Evolutionary conservation across 352 stramenopile genomes (phyloP), one percentile per base, ranked within the genome.

Genomic region (Elongisporangium undulatum): DNA sequence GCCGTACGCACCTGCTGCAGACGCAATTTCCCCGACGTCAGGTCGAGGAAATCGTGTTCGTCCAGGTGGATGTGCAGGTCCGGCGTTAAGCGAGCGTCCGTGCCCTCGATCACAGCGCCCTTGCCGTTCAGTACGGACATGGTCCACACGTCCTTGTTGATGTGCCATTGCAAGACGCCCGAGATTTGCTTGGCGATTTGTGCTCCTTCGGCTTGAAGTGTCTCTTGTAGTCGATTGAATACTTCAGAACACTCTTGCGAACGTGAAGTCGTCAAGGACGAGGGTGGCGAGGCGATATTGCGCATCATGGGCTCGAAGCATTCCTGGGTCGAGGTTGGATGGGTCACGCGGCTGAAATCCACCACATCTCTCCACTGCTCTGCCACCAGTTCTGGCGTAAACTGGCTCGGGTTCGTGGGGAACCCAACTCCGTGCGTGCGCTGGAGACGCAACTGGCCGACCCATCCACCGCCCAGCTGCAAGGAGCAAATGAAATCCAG

Each of bases 231-330:
- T 4, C 75, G 74, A 45, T 77, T 66, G 29, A 90, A 90, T 23
- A 85, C 76, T 26, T 85, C 75, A 7, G 66, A 66, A n/a, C 79
- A 86, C 55, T 85, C 71, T 22, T 64, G 72, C 15, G 79, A 85
- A 29, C 72, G 72, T 24, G 76, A 72, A 13, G 81, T 90, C 56
- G 68, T 77, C 20, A 90, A 62, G 17, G 77, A 85, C 19, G 74
- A 75, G 1, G 81, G 75, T 4, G 81, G 60, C 9, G 77, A 73
- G 23, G 59, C 72, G 48, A 79, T 74, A 59, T 90, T 90, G 55
- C 77, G 76, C 71, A 90, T 87, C 74, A 90, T 90, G 16, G 81
- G 78, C 56, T 85, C 79, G 39, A 90, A 90, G 51, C 77, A 84
- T 56, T 90, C 77, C 53, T 90, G 81, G 13, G 81, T 90, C n/a